A percentile compares a stretch with the other conserved stretches of the same genome.
phyloP scores from a whole-genome alignment of 225 moss, liverwort and hornwort species.

The Anthoceros angustus region DNA sequence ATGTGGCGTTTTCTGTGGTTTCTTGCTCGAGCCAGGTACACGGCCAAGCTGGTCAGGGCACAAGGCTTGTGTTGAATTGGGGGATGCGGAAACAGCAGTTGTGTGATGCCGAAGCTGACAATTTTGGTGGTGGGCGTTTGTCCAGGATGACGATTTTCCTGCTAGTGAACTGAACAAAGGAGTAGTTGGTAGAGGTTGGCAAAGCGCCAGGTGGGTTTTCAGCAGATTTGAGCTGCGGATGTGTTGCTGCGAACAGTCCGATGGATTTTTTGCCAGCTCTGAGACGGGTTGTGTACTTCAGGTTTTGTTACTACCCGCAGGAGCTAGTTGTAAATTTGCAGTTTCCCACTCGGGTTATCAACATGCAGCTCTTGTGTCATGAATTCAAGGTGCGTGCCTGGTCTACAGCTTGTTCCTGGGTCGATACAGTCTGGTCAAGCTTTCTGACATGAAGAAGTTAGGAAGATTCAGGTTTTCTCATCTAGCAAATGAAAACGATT shows the following conservation, averaged over 20 bases:
- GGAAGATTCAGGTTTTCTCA: neutral
- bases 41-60: neutral
- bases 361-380: conserved; percentile 83
- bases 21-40: conserved; percentile 31
- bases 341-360: conserved; percentile 65
- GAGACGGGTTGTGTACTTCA: conserved; percentile 11
- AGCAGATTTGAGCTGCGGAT: neutral
- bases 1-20: conserved; percentile 21
- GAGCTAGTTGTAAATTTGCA: conserved; percentile 63
- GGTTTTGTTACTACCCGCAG: conserved; percentile 86
- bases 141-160: conserved; percentile 54
- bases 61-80: neutral
- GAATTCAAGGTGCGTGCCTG: conserved; percentile 43
- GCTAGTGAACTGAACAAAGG: conserved; percentile 65
- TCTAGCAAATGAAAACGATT: too few relatives aligned
- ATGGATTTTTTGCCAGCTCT: neutral
- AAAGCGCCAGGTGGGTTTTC: conserved; percentile 59
- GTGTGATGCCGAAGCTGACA: neutral
- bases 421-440: neutral
- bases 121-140: neutral
- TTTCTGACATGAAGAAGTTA: neutral
- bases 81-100: neutral
- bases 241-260: neutral
- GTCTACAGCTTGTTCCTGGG: neutral
- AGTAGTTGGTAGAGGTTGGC: conserved; percentile 63